phyloP scores from a whole-genome alignment of 495 filamentous ascomycete species.

The Opeltia flavorubescens region DNA sequence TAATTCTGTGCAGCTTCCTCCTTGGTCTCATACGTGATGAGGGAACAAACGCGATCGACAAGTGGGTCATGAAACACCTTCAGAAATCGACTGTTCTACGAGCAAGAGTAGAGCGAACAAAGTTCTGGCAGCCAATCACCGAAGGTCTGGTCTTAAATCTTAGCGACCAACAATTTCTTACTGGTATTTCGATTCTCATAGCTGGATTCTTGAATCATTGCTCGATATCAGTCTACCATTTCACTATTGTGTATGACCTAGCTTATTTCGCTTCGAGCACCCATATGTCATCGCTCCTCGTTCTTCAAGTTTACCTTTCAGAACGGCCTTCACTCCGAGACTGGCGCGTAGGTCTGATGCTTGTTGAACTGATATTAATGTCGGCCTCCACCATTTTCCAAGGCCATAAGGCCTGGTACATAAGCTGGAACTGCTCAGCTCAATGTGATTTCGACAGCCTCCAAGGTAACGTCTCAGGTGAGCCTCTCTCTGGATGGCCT shows the following conservation, averaged over 20 bases:
- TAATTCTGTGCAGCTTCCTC: not conserved
- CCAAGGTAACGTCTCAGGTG: conserved; percentile 4
- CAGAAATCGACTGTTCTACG: not conserved
- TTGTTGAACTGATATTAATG: conserved; percentile 1
- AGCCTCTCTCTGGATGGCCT: conserved; percentile 3
- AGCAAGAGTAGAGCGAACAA: not conserved
- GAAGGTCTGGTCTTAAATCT: conserved; percentile 16
- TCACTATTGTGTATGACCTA: conserved; percentile 19
- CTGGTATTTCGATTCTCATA: conserved; percentile 25
- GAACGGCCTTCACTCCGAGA: not conserved
- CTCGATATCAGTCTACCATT: conserved; percentile 25
- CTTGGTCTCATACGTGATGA: not conserved
- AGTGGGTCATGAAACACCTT: not conserved
- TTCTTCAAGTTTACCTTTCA: conserved; percentile 4
- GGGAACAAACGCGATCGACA: not conserved
- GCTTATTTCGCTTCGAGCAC: conserved; percentile 21
- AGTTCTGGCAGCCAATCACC: conserved; percentile 6
- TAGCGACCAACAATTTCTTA: conserved; percentile 32
- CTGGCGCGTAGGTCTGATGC: conserved; percentile 6
- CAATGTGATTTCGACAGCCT: conserved; percentile 14
- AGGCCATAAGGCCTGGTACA: conserved; percentile 10
- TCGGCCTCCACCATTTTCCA: conserved; percentile 2
- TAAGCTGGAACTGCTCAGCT: conserved; percentile 6
- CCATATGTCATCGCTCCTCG: conserved; percentile 14
- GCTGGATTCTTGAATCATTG: conserved; percentile 19